Evolutionary conservation across 2,329 filamentous ascomycete species (phyloP).

Genomic region (Lachnellula cervina): DNA sequence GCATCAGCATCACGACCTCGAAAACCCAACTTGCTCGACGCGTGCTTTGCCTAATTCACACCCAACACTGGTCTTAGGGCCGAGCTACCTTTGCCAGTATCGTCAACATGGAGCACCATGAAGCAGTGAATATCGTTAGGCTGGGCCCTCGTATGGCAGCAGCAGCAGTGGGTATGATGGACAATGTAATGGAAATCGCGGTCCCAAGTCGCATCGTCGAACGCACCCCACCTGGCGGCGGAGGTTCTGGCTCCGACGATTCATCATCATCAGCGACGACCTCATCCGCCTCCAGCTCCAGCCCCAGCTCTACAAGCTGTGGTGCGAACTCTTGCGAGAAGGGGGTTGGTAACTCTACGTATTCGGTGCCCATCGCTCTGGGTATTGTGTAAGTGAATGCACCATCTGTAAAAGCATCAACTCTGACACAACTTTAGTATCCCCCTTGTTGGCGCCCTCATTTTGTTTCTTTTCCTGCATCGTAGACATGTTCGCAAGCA

Average conservation of each 20-base stretch:
- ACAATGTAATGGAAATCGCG: conserved; percentile 21
- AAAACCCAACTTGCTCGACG: not conserved
- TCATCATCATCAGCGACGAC: conserved; percentile 12
- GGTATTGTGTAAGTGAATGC: conserved; percentile 60
- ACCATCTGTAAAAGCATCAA: not conserved
- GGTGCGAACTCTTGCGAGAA: conserved; percentile 53
- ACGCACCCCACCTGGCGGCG: conserved; percentile 3
- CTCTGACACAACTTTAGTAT: conserved; percentile 50
- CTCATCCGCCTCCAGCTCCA: conserved; percentile 18
- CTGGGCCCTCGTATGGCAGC: conserved; percentile 23
- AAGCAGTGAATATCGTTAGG: conserved; percentile 24
- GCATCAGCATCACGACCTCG: not conserved
- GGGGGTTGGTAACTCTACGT: conserved; percentile 48
- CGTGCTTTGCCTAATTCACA: not conserved
- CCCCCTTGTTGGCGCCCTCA: conserved; percentile 62
- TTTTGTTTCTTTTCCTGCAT: conserved; percentile 72
- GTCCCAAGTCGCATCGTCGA: conserved; percentile 23
- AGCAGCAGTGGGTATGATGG: conserved; percentile 21
- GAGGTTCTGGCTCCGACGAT: not conserved
- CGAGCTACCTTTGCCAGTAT: conserved; percentile 6
- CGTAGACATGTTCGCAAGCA: conserved; percentile 70
- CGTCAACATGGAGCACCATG: conserved; percentile 20
- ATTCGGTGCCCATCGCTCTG: conserved; percentile 62
- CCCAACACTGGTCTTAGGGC: conserved; percentile 3
- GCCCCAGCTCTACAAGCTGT: conserved; percentile 30